Evolutionary conservation across 2,329 filamentous ascomycete genomes (phyloP), one percentile per base, ranked within the genome.

Genomic region (Hypoxylon sp.): DNA sequence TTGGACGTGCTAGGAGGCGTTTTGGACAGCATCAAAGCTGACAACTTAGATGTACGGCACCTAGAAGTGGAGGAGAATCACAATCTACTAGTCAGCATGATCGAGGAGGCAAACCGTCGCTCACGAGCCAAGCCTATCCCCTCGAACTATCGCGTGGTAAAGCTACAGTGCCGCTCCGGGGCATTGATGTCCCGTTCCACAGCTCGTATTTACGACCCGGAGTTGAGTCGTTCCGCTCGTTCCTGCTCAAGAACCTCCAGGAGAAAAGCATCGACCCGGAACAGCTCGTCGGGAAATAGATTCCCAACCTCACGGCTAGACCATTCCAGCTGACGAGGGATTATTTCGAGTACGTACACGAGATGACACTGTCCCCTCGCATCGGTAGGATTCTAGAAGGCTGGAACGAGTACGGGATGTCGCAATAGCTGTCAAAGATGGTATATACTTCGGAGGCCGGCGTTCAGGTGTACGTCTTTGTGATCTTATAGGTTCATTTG

Each of bases 21-120:
- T 27, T 90, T 92, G 76, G 91, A 91, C 41, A 91, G 90, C 50
- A 92, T 93, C 71, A 90, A 65, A 32, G 54, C 58, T 5, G 61
- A 16, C 21, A 55, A 57, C 12, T 19, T 68, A n/a, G 61, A 65
- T 89, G 45, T 87, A 25, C 57, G 41, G n/a, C 30, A 32, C 8
- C 53, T 65, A 1, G 65, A 65, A 5, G 21, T 9, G 21, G 60
- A 55, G 21, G 54, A 63, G 5, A 51, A 63, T 25, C 39, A 57
- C 19, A 46, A 61, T 14, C n/a, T 61, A 30, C n/a, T 63, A 4
- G 51, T 63, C 25, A 25, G 12, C 1, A 16, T 69, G 45, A 52
- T 67, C 57, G 39, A 62, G 23, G 51, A 62, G 23, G 46, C 58
- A 25, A 23, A 58, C 54, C 23, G 21, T 14, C 54, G 56, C 52